A percentile compares a stretch with the other conserved stretches of the same genome.
phyloP scores from a whole-genome alignment of 495 filamentous ascomycete species.

The Daldinia grandis region DNA sequence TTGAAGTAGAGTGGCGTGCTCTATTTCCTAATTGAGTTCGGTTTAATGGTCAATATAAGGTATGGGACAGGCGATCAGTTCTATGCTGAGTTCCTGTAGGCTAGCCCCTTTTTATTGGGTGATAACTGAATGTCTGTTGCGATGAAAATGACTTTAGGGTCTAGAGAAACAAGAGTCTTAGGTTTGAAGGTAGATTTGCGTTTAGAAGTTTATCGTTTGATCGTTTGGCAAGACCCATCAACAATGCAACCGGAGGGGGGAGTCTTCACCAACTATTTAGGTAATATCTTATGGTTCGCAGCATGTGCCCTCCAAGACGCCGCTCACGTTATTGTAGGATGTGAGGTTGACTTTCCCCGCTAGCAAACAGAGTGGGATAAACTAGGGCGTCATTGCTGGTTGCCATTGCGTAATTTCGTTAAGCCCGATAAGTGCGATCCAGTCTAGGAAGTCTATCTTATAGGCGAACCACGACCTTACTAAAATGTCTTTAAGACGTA shows the following conservation, averaged over 20 bases:
- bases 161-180: neutral
- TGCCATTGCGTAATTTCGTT: conserved; percentile 21
- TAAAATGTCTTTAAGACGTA: neutral
- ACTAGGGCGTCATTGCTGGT: conserved; percentile 15
- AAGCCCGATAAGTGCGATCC: neutral
- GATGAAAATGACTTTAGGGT: neutral
- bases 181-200: neutral
- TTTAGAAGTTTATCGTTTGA: neutral
- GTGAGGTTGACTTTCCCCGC: conserved; percentile 6
- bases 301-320: neutral
- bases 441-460: neutral
- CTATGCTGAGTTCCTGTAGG: neutral
- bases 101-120: neutral
- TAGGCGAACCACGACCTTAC: neutral
- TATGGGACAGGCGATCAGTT: neutral
- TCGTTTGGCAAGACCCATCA: neutral
- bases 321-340: neutral
- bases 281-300: neutral
- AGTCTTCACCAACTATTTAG: neutral
- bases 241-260: conserved; percentile 18
- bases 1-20: neutral
- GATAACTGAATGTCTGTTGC: neutral
- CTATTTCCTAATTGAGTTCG: neutral
- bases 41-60: neutral
- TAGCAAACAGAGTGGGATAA: neutral